Evolutionary conservation across 2,329 filamentous ascomycete species (phyloP).

Genomic region (Claviceps spartinae): DNA sequence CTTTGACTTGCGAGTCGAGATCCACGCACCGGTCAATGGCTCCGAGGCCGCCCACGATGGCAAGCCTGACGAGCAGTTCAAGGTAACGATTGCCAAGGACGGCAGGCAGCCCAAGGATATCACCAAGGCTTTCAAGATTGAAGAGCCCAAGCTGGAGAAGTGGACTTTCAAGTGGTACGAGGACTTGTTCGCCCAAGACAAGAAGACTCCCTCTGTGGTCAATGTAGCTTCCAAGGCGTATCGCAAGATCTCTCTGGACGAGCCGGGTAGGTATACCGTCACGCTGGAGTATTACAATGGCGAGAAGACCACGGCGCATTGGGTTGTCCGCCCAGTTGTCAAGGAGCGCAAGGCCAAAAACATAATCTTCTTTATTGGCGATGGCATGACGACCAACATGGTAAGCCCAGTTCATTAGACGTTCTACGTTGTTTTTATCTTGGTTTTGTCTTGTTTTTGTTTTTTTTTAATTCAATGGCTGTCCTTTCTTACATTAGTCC

Average conservation of each 20-base stretch:
- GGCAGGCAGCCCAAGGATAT: conserved; percentile 39
- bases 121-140: conserved; percentile 52
- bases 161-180: conserved; percentile 83
- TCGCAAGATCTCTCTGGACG: conserved; percentile 59
- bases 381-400: conserved; percentile 63
- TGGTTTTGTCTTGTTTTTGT: neutral
- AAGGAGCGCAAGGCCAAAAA: conserved; percentile 69
- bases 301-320: conserved; percentile 58
- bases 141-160: conserved; percentile 60
- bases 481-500: neutral
- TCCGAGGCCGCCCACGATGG: conserved; percentile 60
- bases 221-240: conserved; percentile 72
- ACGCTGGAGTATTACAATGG: conserved; percentile 63
- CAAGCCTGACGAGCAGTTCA: conserved; percentile 61
- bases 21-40: conserved; percentile 70
- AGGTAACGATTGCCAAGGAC: conserved; percentile 57
- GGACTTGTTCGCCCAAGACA: conserved; percentile 67
- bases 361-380: conserved; percentile 72
- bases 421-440: neutral
- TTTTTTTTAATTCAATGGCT: neutral
- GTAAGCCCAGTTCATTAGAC: conserved; percentile 11
- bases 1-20: conserved; percentile 73
- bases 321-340: conserved; percentile 60
- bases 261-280: conserved; percentile 68
- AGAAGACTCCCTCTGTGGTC: conserved; percentile 54